phyloP scores from a whole-genome alignment of 179 eudicot species.

The Beta macrorhiza region DNA sequence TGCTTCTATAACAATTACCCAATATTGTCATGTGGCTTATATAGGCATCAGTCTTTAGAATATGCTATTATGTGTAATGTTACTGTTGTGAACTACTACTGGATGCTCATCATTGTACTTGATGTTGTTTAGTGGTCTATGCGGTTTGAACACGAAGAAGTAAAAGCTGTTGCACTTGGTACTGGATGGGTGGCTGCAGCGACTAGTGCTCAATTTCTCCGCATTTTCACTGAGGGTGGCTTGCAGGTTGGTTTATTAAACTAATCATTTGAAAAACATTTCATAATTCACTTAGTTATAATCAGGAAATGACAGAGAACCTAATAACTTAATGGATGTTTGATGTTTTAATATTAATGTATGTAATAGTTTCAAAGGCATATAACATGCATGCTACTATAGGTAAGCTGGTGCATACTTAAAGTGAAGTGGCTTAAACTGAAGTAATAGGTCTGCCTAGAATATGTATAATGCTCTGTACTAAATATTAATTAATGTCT shows the following conservation, averaged over 20 bases:
- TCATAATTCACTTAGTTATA: background rate
- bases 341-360: background rate
- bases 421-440: background rate
- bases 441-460: background rate
- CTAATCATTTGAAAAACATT: background rate
- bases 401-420: background rate
- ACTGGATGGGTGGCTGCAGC: constrained; percentile 88
- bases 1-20: background rate
- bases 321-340: background rate
- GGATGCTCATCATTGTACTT: constrained; percentile 11
- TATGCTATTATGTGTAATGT: background rate
- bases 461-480: too few relatives aligned
- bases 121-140: constrained; percentile 73
- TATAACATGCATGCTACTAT: background rate
- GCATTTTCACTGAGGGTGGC: constrained; percentile 86
- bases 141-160: constrained; percentile 96
- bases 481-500: background rate
- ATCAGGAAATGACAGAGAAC: background rate
- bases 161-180: constrained; percentile 87
- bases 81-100: background rate
- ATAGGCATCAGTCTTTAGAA: background rate
- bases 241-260: constrained; percentile 63
- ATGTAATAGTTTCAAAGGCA: constrained; percentile 1
- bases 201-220: constrained; percentile 81
- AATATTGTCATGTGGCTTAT: background rate